phyloP scores from a whole-genome alignment of 352 stramenopile species.

The Phytopythium sindhum region DNA sequence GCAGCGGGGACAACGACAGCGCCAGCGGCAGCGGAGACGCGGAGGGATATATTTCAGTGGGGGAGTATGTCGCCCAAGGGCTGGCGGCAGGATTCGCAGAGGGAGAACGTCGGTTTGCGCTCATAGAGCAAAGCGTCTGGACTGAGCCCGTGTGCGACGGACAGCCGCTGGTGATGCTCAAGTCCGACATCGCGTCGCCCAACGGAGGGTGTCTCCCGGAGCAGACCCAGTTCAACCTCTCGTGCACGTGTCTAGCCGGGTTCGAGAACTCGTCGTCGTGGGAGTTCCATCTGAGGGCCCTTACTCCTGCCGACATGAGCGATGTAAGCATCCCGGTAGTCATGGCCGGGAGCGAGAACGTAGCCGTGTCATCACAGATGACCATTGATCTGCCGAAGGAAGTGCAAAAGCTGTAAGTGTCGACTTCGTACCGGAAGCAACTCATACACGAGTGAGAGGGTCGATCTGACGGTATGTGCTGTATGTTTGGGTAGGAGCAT shows the following conservation, averaged over 20 bases:
- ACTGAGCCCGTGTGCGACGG: slow-evolving; percentile 34
- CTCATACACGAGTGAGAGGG: background rate
- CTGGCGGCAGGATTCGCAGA: slow-evolving; percentile 26
- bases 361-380: slow-evolving; percentile 4
- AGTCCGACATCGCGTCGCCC: slow-evolving; percentile 17
- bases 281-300: slow-evolving; percentile 22
- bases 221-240: slow-evolving; percentile 36
- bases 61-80: slow-evolving; percentile 27
- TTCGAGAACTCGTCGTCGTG: slow-evolving; percentile 27
- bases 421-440: background rate
- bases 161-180: slow-evolving; percentile 32
- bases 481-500: background rate
- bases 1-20: background rate
- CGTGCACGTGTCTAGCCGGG: slow-evolving; percentile 37
- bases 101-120: slow-evolving; percentile 25
- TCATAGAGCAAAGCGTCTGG: slow-evolving; percentile 27
- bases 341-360: background rate
- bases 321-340: background rate
- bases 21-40: slow-evolving; percentile 9
- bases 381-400: slow-evolving; percentile 6
- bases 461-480: background rate
- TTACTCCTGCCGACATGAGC: background rate
- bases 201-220: slow-evolving; percentile 33
- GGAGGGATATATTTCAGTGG: slow-evolving; percentile 6
- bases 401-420: slow-evolving; percentile 1